Evolutionary conservation across 306 rosid species (phyloP).

Genomic region (Pterocarpus santalinus): DNA sequence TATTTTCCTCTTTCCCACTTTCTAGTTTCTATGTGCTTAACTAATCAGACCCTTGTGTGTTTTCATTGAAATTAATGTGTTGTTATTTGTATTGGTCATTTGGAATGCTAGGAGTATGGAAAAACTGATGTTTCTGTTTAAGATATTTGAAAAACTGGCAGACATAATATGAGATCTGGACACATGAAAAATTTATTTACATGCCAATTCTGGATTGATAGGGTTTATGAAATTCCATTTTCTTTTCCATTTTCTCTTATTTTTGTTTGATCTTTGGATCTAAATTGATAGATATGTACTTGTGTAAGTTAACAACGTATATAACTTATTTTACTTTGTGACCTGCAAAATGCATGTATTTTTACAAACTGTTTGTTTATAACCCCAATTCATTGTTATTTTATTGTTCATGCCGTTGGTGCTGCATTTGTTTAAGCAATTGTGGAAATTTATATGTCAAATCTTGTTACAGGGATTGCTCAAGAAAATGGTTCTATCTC

Average conservation of each 20-base stretch:
- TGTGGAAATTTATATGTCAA: slow-evolving; percentile 36
- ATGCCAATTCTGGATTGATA: slow-evolving; percentile 27
- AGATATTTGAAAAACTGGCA: slow-evolving; percentile 1
- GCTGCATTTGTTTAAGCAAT: slow-evolving; percentile 35
- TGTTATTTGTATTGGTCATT: background rate
- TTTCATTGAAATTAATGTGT: background rate
- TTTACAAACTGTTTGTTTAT: background rate
- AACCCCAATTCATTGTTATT: background rate
- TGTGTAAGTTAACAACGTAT: background rate
- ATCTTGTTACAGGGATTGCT: slow-evolving; percentile 69
- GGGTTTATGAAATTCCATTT: slow-evolving; percentile 26
- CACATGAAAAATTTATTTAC: slow-evolving; percentile 17
- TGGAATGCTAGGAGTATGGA: slow-evolving; percentile 8
- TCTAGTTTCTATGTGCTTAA: background rate
- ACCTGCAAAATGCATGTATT: background rate
- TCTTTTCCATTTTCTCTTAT: background rate
- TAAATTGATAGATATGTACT: background rate
- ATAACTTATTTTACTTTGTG: background rate
- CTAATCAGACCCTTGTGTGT: background rate
- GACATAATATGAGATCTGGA: slow-evolving; percentile 15
- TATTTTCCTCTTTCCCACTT: background rate
- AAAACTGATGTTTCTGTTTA: slow-evolving; percentile 3
- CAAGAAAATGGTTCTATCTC: slow-evolving; percentile 72
- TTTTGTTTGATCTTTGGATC: background rate
- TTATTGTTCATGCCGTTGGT: background rate